These are phyloP conservation scores for Dinochytrium kinnereticum DNA, from an alignment of 371 early-diverging fungal genomes.

Conservation along the genomic window DNA sequence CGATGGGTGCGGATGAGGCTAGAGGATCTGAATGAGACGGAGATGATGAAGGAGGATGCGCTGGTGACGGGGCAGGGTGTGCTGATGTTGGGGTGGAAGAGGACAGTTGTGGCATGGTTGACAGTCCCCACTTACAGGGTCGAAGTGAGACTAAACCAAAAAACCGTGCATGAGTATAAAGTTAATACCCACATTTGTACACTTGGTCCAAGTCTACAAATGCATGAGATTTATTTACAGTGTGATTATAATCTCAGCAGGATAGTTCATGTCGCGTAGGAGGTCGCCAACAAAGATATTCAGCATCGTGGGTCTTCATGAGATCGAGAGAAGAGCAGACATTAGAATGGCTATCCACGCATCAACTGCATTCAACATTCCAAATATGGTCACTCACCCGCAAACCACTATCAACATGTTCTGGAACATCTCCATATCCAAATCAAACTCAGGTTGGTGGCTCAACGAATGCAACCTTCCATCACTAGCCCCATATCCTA, in stretches of 20 bases:
- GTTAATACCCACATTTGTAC: neutral
- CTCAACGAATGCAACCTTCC: neutral
- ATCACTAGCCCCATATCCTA: neutral
- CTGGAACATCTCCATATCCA: neutral
- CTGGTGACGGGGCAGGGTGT: neutral
- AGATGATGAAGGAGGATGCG: neutral
- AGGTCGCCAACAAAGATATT: constrained; percentile 28
- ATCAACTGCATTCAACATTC: neutral
- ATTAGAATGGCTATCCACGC: neutral
- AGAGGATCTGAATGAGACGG: neutral
- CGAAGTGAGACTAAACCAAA: no score
- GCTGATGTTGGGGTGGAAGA: neutral
- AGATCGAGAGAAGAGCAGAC: neutral
- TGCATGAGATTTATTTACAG: constrained; percentile 6
- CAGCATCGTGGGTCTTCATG: constrained; percentile 28
- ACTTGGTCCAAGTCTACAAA: neutral
- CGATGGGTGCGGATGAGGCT: neutral
- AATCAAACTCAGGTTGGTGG: neutral
- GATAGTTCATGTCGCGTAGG: constrained; percentile 27
- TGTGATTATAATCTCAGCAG: constrained; percentile 16
- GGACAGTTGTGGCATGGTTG: neutral
- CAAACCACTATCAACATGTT: constrained; percentile 31
- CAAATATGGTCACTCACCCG: constrained; percentile 25
- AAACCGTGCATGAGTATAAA: neutral
- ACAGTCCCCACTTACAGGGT: no score